Evolutionary conservation across 305 asterid genomes (phyloP), one percentile per base, ranked within the genome.

Genomic region (Fraxinus latifolia): DNA sequence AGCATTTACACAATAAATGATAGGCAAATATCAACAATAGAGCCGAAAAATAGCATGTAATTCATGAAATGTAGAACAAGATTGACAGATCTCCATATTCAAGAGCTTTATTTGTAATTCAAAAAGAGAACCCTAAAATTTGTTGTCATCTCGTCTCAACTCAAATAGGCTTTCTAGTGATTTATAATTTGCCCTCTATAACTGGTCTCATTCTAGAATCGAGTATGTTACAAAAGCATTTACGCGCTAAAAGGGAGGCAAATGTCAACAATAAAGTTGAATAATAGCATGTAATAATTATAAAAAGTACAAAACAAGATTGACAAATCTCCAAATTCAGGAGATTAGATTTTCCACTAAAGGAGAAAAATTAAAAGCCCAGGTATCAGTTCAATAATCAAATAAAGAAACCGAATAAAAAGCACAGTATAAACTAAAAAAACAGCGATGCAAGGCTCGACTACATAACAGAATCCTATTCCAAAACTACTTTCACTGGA

Each of bases 401-500:
- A 62, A 21, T 62, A 62, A 62, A 62, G 72, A 62, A 62, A 21
- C n/a, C 15, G 5, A 65, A 65, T 25, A 65, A 65, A 65, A 65
- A 65, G 73, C 7, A 25, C 7, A n/a, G 27, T 12, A 36, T 17
- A 8, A 74, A 34, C 58, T 33, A 27, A 42, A 74, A 19, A 73
- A 62, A 8, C n/a, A 23, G n/a, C 32, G 2, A 23, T 0, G 32
- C 73, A 27, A 65, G 19, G 31, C 32, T 65, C 17, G 34, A 65
- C 73, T 25, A 25, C 73, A 65, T 65, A 65, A 65, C 73, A 23
- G 17, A 25, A 65, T 25, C 73, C 73, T 86, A 73, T 85, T 84
- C 87, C 15, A 80, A 79, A 21, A 80, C 83, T 65, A 88, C 75
- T 82, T 84, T 55, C 17, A 90, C 85, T 2, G 91, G 93, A 74